A percentile compares a stretch with the other conserved stretches of the same genome.
Conservation (phyloP, 306 rosid species). For the Pyrus pyrifolia region DNA sequence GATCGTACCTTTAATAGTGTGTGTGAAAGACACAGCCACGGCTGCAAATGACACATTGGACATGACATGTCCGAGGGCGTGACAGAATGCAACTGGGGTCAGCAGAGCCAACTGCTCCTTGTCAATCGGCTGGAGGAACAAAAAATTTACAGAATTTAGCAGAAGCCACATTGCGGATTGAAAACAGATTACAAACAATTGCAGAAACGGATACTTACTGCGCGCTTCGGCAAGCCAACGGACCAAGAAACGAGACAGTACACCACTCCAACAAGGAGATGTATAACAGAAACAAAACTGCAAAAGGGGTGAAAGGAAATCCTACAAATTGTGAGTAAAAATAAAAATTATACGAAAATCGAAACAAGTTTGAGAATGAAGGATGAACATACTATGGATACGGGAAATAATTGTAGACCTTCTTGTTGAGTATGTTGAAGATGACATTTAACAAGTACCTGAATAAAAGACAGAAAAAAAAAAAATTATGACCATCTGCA, state of each 20-base stretch:
- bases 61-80: constrained; percentile 92
- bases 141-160: neutral
- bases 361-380: neutral
- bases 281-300: constrained; percentile 89
- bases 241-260: constrained; percentile 81
- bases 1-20: constrained; percentile 68
- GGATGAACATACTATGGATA: constrained; percentile 69
- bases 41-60: constrained; percentile 97
- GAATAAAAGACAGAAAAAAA: constrained; percentile 14
- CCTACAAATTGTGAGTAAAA: neutral
- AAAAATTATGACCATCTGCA: neutral
- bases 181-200: neutral
- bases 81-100: constrained; percentile 85
- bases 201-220: constrained; percentile 46
- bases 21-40: constrained; percentile 94
- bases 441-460: constrained; percentile 95
- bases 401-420: constrained; percentile 91
- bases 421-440: constrained; percentile 92
- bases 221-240: constrained; percentile 88
- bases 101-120: constrained; percentile 57
- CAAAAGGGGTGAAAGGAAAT: constrained; percentile 9
- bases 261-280: constrained; percentile 77
- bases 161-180: constrained; percentile 1
- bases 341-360: neutral
- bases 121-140: constrained; percentile 30